A percentile compares a stretch with the other conserved stretches of the same genome.
Evolutionary conservation across 2,329 filamentous ascomycete genomes (phyloP).

Genomic region (Teratosphaeria nubilosa): DNA sequence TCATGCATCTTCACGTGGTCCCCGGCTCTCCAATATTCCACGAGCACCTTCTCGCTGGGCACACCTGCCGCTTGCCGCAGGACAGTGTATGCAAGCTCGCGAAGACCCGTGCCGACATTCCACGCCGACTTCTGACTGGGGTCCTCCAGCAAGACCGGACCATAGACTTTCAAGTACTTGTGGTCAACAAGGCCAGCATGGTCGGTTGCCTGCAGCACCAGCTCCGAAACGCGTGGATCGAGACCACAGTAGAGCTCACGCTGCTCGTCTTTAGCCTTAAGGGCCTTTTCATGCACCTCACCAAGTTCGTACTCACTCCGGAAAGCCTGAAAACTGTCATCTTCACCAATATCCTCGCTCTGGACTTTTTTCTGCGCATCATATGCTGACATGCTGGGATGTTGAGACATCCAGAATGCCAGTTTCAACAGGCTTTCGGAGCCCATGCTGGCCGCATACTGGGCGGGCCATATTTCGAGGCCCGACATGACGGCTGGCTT

Average conservation of each 20-base stretch:
- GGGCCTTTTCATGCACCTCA: background rate
- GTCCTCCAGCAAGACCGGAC: slow-evolving; percentile 51
- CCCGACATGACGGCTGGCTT: slow-evolving; percentile 10
- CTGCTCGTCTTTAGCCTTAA: background rate
- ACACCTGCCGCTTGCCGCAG: slow-evolving; percentile 10
- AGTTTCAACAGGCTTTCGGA: slow-evolving; percentile 30
- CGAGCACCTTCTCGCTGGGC: slow-evolving; percentile 11
- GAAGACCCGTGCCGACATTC: slow-evolving; percentile 27
- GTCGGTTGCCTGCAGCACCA: slow-evolving; percentile 9
- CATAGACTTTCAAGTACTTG: slow-evolving; percentile 43
- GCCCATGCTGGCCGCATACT: slow-evolving; percentile 36
- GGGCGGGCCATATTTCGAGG: slow-evolving; percentile 30
- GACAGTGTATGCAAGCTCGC: slow-evolving; percentile 30
- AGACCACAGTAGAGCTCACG: slow-evolving; percentile 1
- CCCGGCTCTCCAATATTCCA: slow-evolving; percentile 31
- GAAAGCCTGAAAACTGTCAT: slow-evolving; percentile 1
- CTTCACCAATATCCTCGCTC: background rate
- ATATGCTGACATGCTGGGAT: slow-evolving; percentile 18
- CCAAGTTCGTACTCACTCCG: background rate
- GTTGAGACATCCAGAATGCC: slow-evolving; percentile 30
- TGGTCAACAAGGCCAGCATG: slow-evolving; percentile 1
- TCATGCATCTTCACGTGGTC: slow-evolving; percentile 11
- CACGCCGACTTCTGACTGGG: slow-evolving; percentile 33
- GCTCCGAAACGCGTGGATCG: slow-evolving; percentile 4
- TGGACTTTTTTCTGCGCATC: background rate